Base-by-base conservation (phyloP, 495 filamentous ascomycete species). In the Letharia columbiana region DNA sequence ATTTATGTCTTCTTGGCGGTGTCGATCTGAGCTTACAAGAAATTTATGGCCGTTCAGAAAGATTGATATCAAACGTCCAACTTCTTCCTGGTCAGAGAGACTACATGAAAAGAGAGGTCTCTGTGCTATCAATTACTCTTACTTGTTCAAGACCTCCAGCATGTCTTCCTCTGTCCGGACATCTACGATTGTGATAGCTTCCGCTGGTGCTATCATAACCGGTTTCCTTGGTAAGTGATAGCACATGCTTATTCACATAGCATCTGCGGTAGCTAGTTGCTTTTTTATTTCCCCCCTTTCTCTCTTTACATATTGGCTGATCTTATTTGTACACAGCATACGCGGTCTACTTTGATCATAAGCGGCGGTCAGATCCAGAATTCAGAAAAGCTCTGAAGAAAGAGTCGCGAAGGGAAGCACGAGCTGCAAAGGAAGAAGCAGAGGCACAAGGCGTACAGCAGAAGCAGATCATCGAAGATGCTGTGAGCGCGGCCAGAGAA, bases 291-390 rank as follows among this genome's bases (percentile, higher is more conserved):
- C 15, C 52, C 28, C 3, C 23, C 23, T 28, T 28, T 33, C 13
- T 2, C 5, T 33, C 31, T 1, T 12, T 35, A 28, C 18, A 17
- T 35, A 35, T 17, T 33, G 60, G 44, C 63, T 68, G 39, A 65
- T 17, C 13, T 44, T 4, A 11, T 35, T 28, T 31, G 9, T 39
- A n/a, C 67, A 35, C 61, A 85, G 84, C 83, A 72, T 88, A 98
- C 73, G 95, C 91, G 64, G 77, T 91, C 65, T 98, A 96, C 82
- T 98, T 98, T 73, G 94, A 98, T 80, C 87, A 97, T 80, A 88
- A 88, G 76, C 86, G 94, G 71, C 90, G 94, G 70, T 87, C 85
- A 73, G 87, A 96, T 72, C 85, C 90, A 66, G 86, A 89, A 33
- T 98, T 97, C 83, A 84, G 94, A 72, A 91, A 89, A 77, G 79